Percentiles rank a stretch among this genome's conserved stretches.
phyloP scores from a whole-genome alignment of 73 alveolate genomes.

The Uronychia setigera region DNA sequence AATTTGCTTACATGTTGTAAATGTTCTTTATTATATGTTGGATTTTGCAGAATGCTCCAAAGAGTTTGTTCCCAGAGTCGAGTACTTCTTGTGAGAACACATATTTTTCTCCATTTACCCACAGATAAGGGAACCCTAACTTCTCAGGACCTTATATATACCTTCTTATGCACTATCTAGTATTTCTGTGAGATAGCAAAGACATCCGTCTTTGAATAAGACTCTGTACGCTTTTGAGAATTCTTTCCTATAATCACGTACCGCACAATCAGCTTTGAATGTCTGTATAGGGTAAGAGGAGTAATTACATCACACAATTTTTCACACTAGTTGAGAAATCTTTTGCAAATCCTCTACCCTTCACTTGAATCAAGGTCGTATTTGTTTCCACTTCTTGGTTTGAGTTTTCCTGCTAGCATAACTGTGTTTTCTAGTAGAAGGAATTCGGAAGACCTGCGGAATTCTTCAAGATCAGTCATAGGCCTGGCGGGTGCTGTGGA shows the following conservation, averaged over 20 bases:
- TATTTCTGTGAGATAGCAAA: slow-evolving; percentile 93
- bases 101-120: slow-evolving; percentile 94
- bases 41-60: slow-evolving; percentile 74
- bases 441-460: slow-evolving; percentile 67
- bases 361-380: slow-evolving; percentile 93
- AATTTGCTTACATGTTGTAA: slow-evolving; percentile 39
- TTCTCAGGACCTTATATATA: not conserved
- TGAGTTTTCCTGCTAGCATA: slow-evolving; percentile 61
- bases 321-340: slow-evolving; percentile 83
- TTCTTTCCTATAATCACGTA: slow-evolving; percentile 29
- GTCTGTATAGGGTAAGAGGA: slow-evolving; percentile 33
- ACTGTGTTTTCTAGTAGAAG: slow-evolving; percentile 74
- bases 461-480: slow-evolving; percentile 84
- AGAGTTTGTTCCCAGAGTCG: slow-evolving; percentile 84
- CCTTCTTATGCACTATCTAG: slow-evolving; percentile 94
- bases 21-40: slow-evolving; percentile 69
- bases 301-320: slow-evolving; percentile 75
- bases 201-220: slow-evolving; percentile 78
- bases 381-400: slow-evolving; percentile 71
- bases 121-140: slow-evolving; percentile 84
- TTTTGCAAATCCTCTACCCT: slow-evolving; percentile 90
- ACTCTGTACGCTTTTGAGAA: slow-evolving; percentile 91
- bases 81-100: slow-evolving; percentile 88
- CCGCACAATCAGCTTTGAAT: not conserved
- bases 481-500: slow-evolving; percentile 94